phyloP scores from a whole-genome alignment of 129 eudicot genomes.

The Escallonia herrerae region DNA sequence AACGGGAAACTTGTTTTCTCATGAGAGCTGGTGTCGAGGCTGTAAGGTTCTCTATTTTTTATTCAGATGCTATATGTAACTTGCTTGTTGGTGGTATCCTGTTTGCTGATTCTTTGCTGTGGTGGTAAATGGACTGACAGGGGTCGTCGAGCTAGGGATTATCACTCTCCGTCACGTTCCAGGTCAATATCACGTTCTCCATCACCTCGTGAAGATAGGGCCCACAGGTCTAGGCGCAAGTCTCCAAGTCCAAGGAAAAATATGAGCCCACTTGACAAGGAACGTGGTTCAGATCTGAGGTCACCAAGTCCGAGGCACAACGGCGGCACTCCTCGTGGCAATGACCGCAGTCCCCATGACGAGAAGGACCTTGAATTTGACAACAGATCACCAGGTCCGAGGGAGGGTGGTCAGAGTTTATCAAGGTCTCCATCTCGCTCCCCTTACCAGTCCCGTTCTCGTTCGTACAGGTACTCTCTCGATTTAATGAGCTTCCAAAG shows the following conservation, averaged over 20 bases:
- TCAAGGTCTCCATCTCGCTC: conserved; percentile 26
- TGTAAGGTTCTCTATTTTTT: neutral
- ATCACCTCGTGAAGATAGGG: conserved; percentile 31
- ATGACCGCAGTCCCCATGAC: conserved; percentile 22
- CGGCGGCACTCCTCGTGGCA: conserved; percentile 6
- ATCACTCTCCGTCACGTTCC: conserved; percentile 18
- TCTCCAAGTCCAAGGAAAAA: conserved; percentile 31
- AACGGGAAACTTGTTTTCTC: neutral
- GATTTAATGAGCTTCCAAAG: neutral
- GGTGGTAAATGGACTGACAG: conserved; percentile 19
- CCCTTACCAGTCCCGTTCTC: conserved; percentile 22
- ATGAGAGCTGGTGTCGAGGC: neutral
- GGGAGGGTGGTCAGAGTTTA: conserved; percentile 21
- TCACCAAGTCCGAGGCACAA: conserved; percentile 11
- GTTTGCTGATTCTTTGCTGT: conserved; percentile 8
- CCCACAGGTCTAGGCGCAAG: conserved; percentile 15
- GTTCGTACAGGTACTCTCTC: conserved; percentile 29
- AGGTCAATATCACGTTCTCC: conserved; percentile 28
- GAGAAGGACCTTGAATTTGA: conserved; percentile 16
- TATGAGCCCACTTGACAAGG: conserved; percentile 11
- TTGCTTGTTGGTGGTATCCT: neutral
- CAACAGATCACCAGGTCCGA: conserved; percentile 17
- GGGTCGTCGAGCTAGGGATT: conserved; percentile 26
- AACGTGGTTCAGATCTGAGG: conserved; percentile 22
- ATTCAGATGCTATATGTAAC: neutral